Conservation (phyloP, 305 asterid species). For the Galium porrigens region DNA sequence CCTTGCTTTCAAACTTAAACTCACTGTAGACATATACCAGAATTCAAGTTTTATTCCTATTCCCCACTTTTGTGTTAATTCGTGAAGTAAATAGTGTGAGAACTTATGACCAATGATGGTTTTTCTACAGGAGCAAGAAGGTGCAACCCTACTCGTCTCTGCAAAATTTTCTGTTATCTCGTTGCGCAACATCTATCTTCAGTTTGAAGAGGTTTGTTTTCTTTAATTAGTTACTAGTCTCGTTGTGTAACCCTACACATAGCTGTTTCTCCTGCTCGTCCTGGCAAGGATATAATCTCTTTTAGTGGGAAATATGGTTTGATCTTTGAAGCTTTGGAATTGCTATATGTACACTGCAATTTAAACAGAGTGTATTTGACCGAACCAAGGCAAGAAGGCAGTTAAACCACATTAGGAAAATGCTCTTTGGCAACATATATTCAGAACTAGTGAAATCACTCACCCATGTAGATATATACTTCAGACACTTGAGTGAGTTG, state of each 20-base stretch:
- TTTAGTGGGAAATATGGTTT: neutral
- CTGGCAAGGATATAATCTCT: neutral
- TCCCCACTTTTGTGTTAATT: neutral
- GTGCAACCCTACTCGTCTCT: slow-evolving; percentile 62
- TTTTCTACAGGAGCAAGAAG: slow-evolving; percentile 64
- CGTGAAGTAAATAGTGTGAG: neutral
- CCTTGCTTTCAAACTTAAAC: neutral
- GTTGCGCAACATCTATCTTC: slow-evolving; percentile 50
- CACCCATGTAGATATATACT: neutral
- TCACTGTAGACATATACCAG: neutral
- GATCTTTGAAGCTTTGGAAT: neutral
- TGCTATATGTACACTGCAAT: neutral
- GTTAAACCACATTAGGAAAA: neutral
- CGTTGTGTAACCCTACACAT: neutral
- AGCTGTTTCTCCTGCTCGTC: neutral
- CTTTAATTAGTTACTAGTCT: neutral
- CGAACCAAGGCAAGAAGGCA: neutral
- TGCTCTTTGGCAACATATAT: neutral
- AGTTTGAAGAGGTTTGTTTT: slow-evolving; percentile 59
- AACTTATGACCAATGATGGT: neutral
- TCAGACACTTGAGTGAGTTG: neutral
- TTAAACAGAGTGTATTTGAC: neutral
- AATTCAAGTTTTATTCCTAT: neutral
- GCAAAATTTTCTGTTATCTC: slow-evolving; percentile 68
- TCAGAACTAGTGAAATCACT: neutral